Evolutionary conservation across 768 basidiomycete genomes (phyloP), one percentile per base, ranked within the genome.

Genomic region (Gyrodon lividus): DNA sequence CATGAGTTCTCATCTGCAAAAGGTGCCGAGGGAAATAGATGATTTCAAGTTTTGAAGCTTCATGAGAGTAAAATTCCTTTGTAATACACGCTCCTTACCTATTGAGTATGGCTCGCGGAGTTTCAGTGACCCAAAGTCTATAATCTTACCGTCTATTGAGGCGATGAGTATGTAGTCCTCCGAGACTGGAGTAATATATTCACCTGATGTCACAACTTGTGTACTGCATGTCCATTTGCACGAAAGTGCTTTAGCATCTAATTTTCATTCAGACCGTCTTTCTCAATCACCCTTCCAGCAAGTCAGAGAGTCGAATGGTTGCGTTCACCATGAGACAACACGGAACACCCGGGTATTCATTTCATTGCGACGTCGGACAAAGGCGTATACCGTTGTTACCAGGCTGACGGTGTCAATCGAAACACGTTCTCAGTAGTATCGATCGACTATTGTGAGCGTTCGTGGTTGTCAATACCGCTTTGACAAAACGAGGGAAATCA

Each of bases 251-350:
- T 37, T 19, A 8, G 17, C 10, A 17, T 7, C n/a, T 17, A 9
- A n/a, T 17, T 13, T 9, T 37, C 17, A 37, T 19, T 19, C 17
- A 9, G 35, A 37, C n/a, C 17, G 28, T 24, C 2, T 28, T 41
- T 43, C 63, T 57, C 50, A 37, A 33, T 16, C 39, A 30, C 39
- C 34, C 53, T 55, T 55, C 51, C 45, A 44, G 19, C n/a, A 22
- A 6, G 23, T 7, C 17, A 33, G 22, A 30, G 19, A 33, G 6
- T 20, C 30, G 19, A 44, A 44, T 33, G 35, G 12, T 6, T 37
- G 10, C 43, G 6, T 42, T 17, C 33, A 16, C 35, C 23, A 17
- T 8, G 28, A 22, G 26, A 24, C 35, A 6, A 24, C 37, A 22
- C 39, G 14, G 34, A 41, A 16, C 14, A n/a, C 46, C 41, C 19